phyloP scores from a whole-genome alignment of 2,329 filamentous ascomycete genomes.

The Ceratocystis lukuohia region DNA sequence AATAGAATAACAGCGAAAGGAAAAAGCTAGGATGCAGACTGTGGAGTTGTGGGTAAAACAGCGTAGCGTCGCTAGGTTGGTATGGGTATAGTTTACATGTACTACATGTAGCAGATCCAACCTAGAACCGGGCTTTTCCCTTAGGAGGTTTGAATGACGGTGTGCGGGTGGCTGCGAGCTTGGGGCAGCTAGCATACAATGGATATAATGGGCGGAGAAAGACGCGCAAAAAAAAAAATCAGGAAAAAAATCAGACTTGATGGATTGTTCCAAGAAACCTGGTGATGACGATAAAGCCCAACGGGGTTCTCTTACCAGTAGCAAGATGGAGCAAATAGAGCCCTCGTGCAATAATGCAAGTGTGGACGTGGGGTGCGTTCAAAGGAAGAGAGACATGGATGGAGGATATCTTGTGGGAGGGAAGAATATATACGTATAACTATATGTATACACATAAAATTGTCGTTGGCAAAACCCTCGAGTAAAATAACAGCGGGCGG shows the following conservation, averaged over 20 bases:
- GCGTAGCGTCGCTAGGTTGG: not conserved
- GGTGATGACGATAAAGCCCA: not conserved
- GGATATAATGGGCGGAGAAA: not conserved
- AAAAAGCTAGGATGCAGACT: not conserved
- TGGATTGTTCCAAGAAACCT: not conserved
- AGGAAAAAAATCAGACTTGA: not conserved
- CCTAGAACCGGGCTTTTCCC: not conserved
- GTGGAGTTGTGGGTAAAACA: not conserved
- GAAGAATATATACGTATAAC: not conserved
- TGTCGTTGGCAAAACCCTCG: not conserved
- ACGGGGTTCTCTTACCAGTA: not conserved
- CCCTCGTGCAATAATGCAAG: not conserved
- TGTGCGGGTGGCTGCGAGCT: not conserved
- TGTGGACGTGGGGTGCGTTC: not conserved
- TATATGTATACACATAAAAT: not conserved
- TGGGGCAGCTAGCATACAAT: not conserved
- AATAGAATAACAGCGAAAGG: not conserved
- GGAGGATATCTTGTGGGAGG: not conserved
- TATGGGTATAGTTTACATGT: not conserved
- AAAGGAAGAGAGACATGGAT: constrained; percentile 1
- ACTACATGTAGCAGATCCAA: not conserved
- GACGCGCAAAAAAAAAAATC: not conserved
- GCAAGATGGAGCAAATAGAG: not conserved
- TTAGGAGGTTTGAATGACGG: not conserved
- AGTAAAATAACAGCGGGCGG: too few species aligned